Base-by-base conservation (phyloP, 2,329 filamentous ascomycete species). In the Fusarium sororula region DNA sequence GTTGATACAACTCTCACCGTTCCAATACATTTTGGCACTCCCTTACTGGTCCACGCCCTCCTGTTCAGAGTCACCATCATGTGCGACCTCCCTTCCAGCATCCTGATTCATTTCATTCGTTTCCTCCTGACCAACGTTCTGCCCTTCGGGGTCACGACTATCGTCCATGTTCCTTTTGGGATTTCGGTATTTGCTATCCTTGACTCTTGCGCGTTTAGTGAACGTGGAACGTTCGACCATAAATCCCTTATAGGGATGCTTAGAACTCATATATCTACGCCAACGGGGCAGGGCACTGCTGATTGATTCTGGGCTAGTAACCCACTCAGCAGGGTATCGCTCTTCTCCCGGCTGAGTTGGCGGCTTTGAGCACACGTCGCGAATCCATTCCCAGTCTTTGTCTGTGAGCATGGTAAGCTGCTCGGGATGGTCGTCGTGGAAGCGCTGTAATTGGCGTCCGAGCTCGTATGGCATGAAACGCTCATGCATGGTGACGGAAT, bases 71-170 rank as follows among this genome's bases (percentile, higher is more conserved):
- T 17, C 28, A 9, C 3, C 28, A 5, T 13, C 22, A n/a, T 6
- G 10, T n/a, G 11, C 7, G 1, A 9, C 47, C 13, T 8, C 10
- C 6, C 14, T 50, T 30, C 14, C 26, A 12, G 4, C 10, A 7
- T 5, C 6, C 14, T 50, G 26, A 8, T n/a, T 17, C 28, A 9
- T 30, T 7, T 13, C 28, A 3, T 2, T 30, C 0, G 6, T 8
- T 30, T 12, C 11, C 5, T 12, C 10, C 14, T n/a, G 47, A 2
- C 10, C 1, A n/a, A 1, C 0, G 0, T 50, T 17, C 10, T 50
- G 14, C 8, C 20, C 47, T 13, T 50, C 26, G 3, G 7, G 20
- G 0, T 8, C 2, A n/a, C 3, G 4, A 3, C 14, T 3, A n/a
- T n/a, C 10, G 1, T 30, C 10, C 14, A 0, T 10, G 7, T 17